Conservation (phyloP, 805 yeast species). For the Ogataea trehaloabstinens region DNA sequence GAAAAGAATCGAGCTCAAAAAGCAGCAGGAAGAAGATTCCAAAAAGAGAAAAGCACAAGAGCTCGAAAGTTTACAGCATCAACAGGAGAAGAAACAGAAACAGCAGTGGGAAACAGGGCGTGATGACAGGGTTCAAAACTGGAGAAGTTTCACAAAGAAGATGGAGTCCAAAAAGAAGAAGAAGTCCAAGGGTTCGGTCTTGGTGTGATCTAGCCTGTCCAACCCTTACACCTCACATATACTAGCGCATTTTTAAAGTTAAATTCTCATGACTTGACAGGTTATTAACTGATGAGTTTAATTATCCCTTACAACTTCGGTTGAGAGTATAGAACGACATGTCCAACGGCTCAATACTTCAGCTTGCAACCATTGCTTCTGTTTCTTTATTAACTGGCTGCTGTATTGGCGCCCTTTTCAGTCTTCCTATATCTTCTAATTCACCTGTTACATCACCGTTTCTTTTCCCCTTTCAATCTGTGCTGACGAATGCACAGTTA, state of each 20-base stretch:
- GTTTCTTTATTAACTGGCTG: conserved; percentile 30
- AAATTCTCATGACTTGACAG: too few relatives aligned
- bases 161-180: conserved; percentile 46
- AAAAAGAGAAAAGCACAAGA: conserved; percentile 33
- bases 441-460: conserved; percentile 15
- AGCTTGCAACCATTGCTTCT: conserved; percentile 21
- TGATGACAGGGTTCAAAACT: conserved; percentile 54
- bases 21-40: conserved; percentile 41
- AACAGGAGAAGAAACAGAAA: conserved; percentile 34
- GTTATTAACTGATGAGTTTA: too few relatives aligned
- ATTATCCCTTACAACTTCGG: too few relatives aligned
- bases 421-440: conserved; percentile 13
- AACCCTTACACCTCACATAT: too few relatives aligned
- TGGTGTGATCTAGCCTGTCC: conserved; percentile 41
- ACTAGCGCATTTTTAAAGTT: too few relatives aligned
- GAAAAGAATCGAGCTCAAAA: conserved; percentile 40
- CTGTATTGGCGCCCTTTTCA: conserved; percentile 26
- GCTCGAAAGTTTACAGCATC: conserved; percentile 27
- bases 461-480: conserved; percentile 13
- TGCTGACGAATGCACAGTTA: conserved; percentile 5
- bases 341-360: conserved; percentile 9
- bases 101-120: conserved; percentile 62
- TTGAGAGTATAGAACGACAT: too few relatives aligned
- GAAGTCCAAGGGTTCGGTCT: conserved; percentile 39
- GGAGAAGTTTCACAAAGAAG: conserved; percentile 52